Base-by-base conservation (phyloP, 169 alveolate genomes). In the Theileria sp. region DNA sequence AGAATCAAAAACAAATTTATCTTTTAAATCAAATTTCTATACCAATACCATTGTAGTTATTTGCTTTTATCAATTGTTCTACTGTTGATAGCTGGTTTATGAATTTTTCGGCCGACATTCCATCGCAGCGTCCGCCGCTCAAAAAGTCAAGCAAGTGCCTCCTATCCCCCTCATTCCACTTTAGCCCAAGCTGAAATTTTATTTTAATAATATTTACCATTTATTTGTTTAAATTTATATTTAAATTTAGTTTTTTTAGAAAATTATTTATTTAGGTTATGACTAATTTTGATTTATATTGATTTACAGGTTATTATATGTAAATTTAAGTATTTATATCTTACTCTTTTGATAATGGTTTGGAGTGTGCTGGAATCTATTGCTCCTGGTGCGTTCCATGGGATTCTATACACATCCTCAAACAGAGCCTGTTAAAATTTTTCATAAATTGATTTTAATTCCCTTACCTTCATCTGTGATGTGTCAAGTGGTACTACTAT, bases 351-450 rank as follows among this genome's bases (percentile, higher is more conserved):
- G 9, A 76, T 36, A 13, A 84, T 77, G 23, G 72, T 32, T 26
- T 84, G 82, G 25, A 84, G 78, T 25, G 44, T 76, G 69, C 50
- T 49, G 54, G 75, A 60, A 49, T 84, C 79, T 15, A 84, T 77
- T 17, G 87, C 90, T 19, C 81, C 70, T 15, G 86, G 82, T 4
- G 87, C 60, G 72, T 23, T 78, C 90, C 90, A 84, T 36, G 90
- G 90, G 17, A 84, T 84, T 15, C 60, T 70, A 49, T 64, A 84
- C 12, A 30, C 74, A n/a, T 84, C 70, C 49, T 84, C 87, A 32
- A 84, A 84, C 34, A 84, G 71, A 8, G 23, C 56, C 90, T 84
- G 69, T 13, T 26, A 6, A 8, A 13, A 21, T 34, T 44, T 82
- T 25, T 38, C 8, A 56, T 50, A 54, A 23, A 0, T 23, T 15